These are phyloP conservation scores for Hyphodiscus hymeniophilus DNA, from an alignment of 495 filamentous ascomycete genomes.

Conservation along the genomic window DNA sequence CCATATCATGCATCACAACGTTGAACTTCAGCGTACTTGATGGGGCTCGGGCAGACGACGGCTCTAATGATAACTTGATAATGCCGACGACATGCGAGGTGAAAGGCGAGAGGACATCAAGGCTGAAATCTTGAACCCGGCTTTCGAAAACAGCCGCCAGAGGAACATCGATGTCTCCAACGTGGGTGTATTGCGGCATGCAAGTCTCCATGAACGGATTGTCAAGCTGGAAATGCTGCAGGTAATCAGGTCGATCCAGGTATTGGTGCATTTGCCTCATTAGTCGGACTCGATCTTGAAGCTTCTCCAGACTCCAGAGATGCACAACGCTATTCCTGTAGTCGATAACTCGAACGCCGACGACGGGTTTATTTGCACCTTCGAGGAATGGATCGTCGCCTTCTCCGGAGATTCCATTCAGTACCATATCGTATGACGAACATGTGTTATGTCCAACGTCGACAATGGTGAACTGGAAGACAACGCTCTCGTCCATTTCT, in stretches of 20 bases:
- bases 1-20: slow-evolving; percentile 95
- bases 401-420: slow-evolving; percentile 82
- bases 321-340: slow-evolving; percentile 82
- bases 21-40: slow-evolving; percentile 95
- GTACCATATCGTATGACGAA: slow-evolving; percentile 91
- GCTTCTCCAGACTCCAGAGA: slow-evolving; percentile 90
- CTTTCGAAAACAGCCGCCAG: slow-evolving; percentile 91
- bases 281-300: slow-evolving; percentile 72
- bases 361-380: slow-evolving; percentile 75
- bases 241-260: slow-evolving; percentile 86
- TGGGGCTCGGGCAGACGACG: slow-evolving; percentile 87
- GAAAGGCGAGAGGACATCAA: slow-evolving; percentile 89
- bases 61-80: slow-evolving; percentile 83
- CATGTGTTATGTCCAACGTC: slow-evolving; percentile 80
- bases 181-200: slow-evolving; percentile 83
- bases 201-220: slow-evolving; percentile 85
- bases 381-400: slow-evolving; percentile 83
- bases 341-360: slow-evolving; percentile 86
- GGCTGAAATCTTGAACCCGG: slow-evolving; percentile 84
- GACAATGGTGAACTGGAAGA: slow-evolving; percentile 92
- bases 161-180: slow-evolving; percentile 92
- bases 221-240: slow-evolving; percentile 69
- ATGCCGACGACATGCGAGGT: slow-evolving; percentile 84
- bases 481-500: slow-evolving; percentile 85
- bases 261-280: slow-evolving; percentile 98